phyloP scores from a whole-genome alignment of 495 filamentous ascomycete genomes.

The Trichoderma parareesei region DNA sequence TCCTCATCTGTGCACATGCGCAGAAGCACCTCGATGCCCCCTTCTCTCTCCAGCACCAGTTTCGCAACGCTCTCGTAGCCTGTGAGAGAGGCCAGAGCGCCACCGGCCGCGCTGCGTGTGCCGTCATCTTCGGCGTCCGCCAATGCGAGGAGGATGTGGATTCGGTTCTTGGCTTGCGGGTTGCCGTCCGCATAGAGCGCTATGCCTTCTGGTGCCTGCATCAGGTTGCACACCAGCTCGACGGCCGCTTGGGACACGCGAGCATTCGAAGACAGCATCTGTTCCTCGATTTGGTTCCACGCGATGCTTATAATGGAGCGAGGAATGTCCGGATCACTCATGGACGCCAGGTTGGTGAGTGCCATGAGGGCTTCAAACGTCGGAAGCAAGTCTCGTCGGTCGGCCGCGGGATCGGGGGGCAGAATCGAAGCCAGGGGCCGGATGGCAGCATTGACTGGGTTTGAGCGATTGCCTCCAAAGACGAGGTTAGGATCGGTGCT shows the following conservation, averaged over 20 bases:
- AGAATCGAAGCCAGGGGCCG: constrained; percentile 71
- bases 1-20: constrained; percentile 66
- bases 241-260: constrained; percentile 73
- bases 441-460: constrained; percentile 66
- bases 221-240: constrained; percentile 88
- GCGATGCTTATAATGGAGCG: constrained; percentile 62
- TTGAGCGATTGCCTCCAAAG: constrained; percentile 67
- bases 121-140: constrained; percentile 74
- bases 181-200: constrained; percentile 66
- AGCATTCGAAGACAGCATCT: constrained; percentile 67
- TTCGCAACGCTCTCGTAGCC: constrained; percentile 65
- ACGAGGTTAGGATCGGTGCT: constrained; percentile 78
- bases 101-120: constrained; percentile 78
- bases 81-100: constrained; percentile 76
- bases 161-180: constrained; percentile 55
- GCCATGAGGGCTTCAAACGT: constrained; percentile 86
- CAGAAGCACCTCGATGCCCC: constrained; percentile 63
- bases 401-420: constrained; percentile 45
- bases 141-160: constrained; percentile 79
- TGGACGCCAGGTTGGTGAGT: constrained; percentile 85
- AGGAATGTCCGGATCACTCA: constrained; percentile 58
- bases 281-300: constrained; percentile 70
- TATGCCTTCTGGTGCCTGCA: constrained; percentile 65
- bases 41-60: constrained; percentile 56
- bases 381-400: constrained; percentile 73